phyloP scores from a whole-genome alignment of 2,329 filamentous ascomycete genomes.

The Graphiopsis chlorocephala region DNA sequence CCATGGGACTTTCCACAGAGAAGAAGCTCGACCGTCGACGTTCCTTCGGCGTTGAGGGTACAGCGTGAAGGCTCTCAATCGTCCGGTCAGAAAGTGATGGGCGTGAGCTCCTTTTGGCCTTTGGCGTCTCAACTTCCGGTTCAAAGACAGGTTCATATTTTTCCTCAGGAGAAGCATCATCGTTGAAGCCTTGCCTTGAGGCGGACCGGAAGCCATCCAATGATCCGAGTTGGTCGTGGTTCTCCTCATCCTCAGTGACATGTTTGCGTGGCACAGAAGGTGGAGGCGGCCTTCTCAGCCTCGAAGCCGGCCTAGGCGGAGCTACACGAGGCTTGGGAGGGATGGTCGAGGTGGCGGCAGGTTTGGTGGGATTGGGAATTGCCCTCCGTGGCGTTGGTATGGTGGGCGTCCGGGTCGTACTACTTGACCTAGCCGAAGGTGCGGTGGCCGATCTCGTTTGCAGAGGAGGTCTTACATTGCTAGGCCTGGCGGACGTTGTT shows the following conservation, averaged over 20 bases:
- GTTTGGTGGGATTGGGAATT: constrained; percentile 19
- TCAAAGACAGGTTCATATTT: constrained; percentile 12
- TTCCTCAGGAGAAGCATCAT: constrained; percentile 7
- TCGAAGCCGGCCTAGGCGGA: constrained; percentile 3
- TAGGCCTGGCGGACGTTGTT: constrained; percentile 3
- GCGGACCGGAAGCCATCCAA: constrained; percentile 43
- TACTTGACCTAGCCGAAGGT: constrained; percentile 3
- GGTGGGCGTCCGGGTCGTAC: constrained; percentile 6
- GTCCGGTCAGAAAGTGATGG: constrained; percentile 77
- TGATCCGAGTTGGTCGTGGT: constrained; percentile 42
- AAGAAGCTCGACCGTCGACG: constrained; percentile 72
- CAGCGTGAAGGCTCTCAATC: constrained; percentile 74
- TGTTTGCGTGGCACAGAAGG: neutral
- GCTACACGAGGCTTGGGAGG: constrained; percentile 9
- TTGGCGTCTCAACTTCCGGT: constrained; percentile 3
- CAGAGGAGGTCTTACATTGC: constrained; percentile 14
- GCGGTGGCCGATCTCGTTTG: constrained; percentile 17
- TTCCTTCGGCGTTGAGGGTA: constrained; percentile 73
- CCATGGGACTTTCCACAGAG: constrained; percentile 57
- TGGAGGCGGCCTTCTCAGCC: constrained; percentile 12
- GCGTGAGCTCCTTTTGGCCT: constrained; percentile 39
- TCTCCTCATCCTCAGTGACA: constrained; percentile 29
- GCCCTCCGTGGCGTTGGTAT: constrained; percentile 9
- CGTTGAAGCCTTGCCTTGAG: constrained; percentile 36
- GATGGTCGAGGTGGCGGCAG: constrained; percentile 2